A percentile compares a stretch with the other conserved stretches of the same genome.
These are phyloP conservation scores for Suillus fuscotomentosus DNA, from an alignment of 768 basidiomycete genomes.

Conservation along the genomic window DNA sequence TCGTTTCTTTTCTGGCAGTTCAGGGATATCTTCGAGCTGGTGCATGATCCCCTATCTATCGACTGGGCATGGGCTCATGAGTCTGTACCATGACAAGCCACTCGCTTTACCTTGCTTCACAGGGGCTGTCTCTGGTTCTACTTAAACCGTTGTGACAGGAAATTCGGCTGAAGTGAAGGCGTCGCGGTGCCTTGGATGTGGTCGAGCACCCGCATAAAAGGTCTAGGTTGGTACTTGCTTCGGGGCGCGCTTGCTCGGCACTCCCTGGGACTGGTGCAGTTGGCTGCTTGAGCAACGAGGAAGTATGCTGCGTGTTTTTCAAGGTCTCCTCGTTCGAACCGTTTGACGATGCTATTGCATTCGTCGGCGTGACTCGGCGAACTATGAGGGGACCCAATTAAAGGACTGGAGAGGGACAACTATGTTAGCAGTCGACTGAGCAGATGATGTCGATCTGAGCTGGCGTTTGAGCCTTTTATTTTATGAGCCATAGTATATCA, in stretches of 20 bases:
- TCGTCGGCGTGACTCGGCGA: neutral
- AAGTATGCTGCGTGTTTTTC: neutral
- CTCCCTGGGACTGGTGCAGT: no score
- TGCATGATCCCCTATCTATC: neutral
- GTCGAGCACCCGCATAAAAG: neutral
- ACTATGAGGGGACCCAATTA: no score
- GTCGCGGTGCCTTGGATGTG: neutral
- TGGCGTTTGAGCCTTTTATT: neutral
- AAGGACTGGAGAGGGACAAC: neutral
- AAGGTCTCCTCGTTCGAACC: neutral
- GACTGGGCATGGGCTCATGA: neutral
- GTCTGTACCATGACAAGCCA: neutral
- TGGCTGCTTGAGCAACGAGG: neutral
- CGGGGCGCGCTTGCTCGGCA: neutral
- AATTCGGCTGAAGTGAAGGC: neutral
- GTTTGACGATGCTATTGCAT: neutral
- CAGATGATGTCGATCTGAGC: neutral
- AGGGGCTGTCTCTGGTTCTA: neutral
- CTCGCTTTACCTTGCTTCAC: neutral
- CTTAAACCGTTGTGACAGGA: neutral
- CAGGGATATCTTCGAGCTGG: conserved; percentile 1
- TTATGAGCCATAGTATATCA: neutral
- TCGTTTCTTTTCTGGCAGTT: neutral
- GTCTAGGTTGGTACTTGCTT: neutral
- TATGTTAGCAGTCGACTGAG: neutral